Evolutionary conservation across 164 flowering plant species (phyloP).

Genomic region (Berberis thunbergii): DNA sequence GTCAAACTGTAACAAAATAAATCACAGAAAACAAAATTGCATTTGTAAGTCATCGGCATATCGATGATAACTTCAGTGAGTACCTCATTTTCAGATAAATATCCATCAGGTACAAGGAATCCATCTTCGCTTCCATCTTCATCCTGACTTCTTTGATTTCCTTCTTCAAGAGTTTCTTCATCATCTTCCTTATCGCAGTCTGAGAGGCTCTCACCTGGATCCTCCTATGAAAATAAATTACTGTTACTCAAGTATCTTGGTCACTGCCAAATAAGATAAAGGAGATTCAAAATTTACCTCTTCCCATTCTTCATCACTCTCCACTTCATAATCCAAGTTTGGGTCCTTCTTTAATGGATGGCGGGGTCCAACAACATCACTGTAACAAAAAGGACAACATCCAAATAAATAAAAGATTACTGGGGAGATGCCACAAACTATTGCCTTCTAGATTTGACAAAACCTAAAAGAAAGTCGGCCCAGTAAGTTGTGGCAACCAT

Average conservation of each 20-base stretch:
- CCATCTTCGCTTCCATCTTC: slow-evolving; percentile 93
- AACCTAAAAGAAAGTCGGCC: not conserved
- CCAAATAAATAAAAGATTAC: not conserved
- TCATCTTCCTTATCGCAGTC: slow-evolving; percentile 89
- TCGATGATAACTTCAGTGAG: not conserved
- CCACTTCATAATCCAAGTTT: slow-evolving; percentile 79
- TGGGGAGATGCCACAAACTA: no score
- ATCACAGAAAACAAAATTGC: no score
- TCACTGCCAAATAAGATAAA: not conserved
- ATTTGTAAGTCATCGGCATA: no score
- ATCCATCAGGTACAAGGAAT: slow-evolving; percentile 97
- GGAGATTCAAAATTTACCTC: slow-evolving; percentile 45
- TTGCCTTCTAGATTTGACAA: not conserved
- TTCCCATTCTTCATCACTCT: slow-evolving; percentile 99
- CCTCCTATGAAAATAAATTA: slow-evolving; percentile 53
- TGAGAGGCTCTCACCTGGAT: slow-evolving; percentile 98
- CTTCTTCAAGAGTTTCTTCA: slow-evolving; percentile 55
- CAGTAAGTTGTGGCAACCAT: not conserved
- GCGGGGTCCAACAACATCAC: slow-evolving; percentile 61
- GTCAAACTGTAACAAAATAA: no score
- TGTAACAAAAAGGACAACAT: slow-evolving; percentile 18
- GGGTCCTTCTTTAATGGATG: slow-evolving; percentile 76
- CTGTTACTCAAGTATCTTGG: not conserved
- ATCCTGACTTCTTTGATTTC: slow-evolving; percentile 42
- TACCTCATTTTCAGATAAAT: slow-evolving; percentile 96